Evolutionary conservation across 768 basidiomycete species (phyloP).

Genomic region (button mushroom (Agaricus bisporus)): DNA sequence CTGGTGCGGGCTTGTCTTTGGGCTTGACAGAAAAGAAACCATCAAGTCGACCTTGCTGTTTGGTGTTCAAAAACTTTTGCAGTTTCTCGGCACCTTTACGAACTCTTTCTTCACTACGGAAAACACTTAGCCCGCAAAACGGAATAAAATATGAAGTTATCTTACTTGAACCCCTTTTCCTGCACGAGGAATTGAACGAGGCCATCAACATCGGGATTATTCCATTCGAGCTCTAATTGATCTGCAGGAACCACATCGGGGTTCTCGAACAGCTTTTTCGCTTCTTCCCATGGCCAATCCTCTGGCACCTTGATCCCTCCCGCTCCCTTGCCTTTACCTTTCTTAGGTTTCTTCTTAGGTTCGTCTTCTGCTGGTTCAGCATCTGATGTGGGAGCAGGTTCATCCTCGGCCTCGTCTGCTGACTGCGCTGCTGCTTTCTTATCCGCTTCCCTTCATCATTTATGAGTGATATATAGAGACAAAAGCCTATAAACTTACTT

Average conservation of each 20-base stretch:
- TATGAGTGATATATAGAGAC: not conserved
- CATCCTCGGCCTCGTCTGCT: constrained; percentile 23
- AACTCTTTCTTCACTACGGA: constrained; percentile 88
- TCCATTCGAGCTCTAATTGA: constrained; percentile 94
- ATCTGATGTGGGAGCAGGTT: constrained; percentile 10
- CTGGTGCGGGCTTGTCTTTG: constrained; percentile 36
- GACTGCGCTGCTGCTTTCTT: constrained; percentile 31
- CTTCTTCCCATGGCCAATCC: constrained; percentile 96
- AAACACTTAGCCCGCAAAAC: constrained; percentile 4
- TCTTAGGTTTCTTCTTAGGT: constrained; percentile 35
- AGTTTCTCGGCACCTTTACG: constrained; percentile 94
- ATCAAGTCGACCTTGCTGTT: constrained; percentile 95
- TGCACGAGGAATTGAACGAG: constrained; percentile 88
- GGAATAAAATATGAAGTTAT: constrained; percentile 9
- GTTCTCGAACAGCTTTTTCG: constrained; percentile 82
- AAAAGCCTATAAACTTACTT: constrained; percentile 41
- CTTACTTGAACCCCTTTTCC: constrained; percentile 97
- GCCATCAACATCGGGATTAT: constrained; percentile 86
- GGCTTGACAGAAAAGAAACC: constrained; percentile 85
- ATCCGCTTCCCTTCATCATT: constrained; percentile 32
- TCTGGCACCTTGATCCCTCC: constrained; percentile 83
- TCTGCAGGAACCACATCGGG: constrained; percentile 88
- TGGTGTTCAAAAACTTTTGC: constrained; percentile 75
- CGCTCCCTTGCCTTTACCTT: constrained; percentile 57
- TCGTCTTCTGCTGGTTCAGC: constrained; percentile 16